phyloP scores from a whole-genome alignment of 345 rosid genomes.

The Brassica carinata region DNA sequence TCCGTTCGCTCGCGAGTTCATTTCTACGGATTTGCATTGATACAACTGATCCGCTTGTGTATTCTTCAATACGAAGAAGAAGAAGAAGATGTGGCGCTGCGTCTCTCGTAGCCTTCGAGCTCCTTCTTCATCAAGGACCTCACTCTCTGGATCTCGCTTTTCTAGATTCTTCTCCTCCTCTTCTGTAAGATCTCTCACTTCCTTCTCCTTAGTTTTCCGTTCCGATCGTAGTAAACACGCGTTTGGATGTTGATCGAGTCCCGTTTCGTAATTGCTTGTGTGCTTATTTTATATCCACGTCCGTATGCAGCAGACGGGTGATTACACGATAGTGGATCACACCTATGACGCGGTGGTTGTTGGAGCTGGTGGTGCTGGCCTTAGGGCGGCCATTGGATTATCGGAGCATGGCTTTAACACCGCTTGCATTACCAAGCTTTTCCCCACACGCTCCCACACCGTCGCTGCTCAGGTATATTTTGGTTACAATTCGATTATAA shows the following conservation, averaged over 20 bases:
- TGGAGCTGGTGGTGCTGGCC: slow-evolving; percentile 99
- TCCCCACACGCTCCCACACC: slow-evolving; percentile 93
- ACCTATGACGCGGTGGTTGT: slow-evolving; percentile 94
- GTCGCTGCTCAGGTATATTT: slow-evolving; percentile 95
- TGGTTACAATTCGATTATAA: neutral
- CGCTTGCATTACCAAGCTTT: slow-evolving; percentile 98
- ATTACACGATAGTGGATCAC: slow-evolving; percentile 91
- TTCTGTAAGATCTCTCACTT: slow-evolving; percentile 53
- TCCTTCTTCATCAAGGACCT: slow-evolving; percentile 50
- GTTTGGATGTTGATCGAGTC: slow-evolving; percentile 12
- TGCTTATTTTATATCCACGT: slow-evolving; percentile 3
- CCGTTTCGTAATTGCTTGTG: neutral
- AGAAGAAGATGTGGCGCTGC: slow-evolving; percentile 97
- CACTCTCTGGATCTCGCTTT: slow-evolving; percentile 64
- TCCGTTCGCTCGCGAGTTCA: slow-evolving; percentile 21
- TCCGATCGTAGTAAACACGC: neutral
- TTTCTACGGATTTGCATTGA: slow-evolving; percentile 27
- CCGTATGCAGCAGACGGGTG: slow-evolving; percentile 44
- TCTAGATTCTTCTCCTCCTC: slow-evolving; percentile 60
- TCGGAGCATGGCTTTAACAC: slow-evolving; percentile 98
- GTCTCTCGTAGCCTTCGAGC: slow-evolving; percentile 83
- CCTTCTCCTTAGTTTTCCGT: neutral
- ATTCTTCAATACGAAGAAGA: slow-evolving; percentile 29
- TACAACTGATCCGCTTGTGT: slow-evolving; percentile 8
- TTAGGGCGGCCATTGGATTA: slow-evolving; percentile 94